Evolutionary conservation across 192 early-diverging fungal genomes (phyloP).

Genomic region (Backusella circina): DNA sequence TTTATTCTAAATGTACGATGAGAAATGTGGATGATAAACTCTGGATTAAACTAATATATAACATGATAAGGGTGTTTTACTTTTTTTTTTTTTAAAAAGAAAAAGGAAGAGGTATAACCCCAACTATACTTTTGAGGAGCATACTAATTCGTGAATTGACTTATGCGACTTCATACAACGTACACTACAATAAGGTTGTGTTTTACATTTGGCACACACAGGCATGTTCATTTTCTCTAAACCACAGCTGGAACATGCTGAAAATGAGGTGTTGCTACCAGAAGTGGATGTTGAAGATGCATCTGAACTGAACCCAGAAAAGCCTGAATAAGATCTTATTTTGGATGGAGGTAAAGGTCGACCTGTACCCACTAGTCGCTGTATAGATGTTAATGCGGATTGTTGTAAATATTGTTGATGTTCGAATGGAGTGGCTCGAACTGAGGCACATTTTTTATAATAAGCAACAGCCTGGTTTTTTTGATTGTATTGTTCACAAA

Average conservation of each 20-base stretch:
- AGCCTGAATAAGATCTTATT: background rate
- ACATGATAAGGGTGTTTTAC: background rate
- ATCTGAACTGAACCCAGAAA: background rate
- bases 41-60: background rate
- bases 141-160: background rate
- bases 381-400: background rate
- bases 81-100: background rate
- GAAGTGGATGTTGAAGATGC: constrained; percentile 5
- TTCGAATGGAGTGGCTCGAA: constrained; percentile 1
- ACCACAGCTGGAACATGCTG: constrained; percentile 4
- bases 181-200: constrained; percentile 2
- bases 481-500: background rate
- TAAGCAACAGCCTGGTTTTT: background rate
- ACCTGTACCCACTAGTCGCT: background rate
- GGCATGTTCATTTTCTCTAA: constrained; percentile 9
- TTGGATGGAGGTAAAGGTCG: background rate
- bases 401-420: constrained; percentile 9
- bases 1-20: constrained; percentile 3
- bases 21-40: background rate
- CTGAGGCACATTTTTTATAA: constrained; percentile 8
- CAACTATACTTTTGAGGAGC: background rate
- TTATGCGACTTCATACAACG: constrained; percentile 16
- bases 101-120: background rate
- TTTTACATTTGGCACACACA: constrained; percentile 19
- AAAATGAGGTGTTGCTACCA: background rate